phyloP scores from a whole-genome alignment of 2,329 filamentous ascomycete species.

The Endoconidiophora laricicola region DNA sequence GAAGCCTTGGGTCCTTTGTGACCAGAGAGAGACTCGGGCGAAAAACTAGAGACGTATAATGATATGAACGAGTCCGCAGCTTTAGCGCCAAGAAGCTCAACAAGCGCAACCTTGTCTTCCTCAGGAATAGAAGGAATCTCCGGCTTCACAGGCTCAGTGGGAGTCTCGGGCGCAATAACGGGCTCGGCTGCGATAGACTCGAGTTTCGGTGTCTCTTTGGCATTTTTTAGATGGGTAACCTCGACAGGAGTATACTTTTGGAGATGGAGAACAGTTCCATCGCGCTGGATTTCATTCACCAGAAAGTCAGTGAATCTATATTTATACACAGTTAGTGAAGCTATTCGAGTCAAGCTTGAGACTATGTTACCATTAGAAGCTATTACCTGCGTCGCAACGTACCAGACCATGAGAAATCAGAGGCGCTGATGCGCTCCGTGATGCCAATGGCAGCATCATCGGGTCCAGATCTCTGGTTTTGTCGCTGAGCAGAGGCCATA shows the following conservation, averaged over 20 bases:
- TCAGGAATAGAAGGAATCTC: conserved; percentile 16
- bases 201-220: background rate
- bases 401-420: conserved; percentile 23
- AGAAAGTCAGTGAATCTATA: conserved; percentile 74
- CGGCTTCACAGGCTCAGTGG: conserved; percentile 17
- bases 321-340: background rate
- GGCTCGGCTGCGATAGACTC: conserved; percentile 10
- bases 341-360: background rate
- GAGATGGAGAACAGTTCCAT: conserved; percentile 62
- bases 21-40: conserved; percentile 17
- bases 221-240: conserved; percentile 9
- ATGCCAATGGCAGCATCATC: conserved; percentile 24
- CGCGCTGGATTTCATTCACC: conserved; percentile 71
- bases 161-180: conserved; percentile 17
- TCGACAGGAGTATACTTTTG: conserved; percentile 16
- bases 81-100: conserved; percentile 23
- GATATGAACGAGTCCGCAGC: conserved; percentile 26
- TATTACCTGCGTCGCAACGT: conserved; percentile 13
- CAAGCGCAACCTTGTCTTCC: conserved; percentile 23
- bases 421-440: conserved; percentile 24
- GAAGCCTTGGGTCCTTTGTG: conserved; percentile 20
- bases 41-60: conserved; percentile 24
- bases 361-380: background rate
- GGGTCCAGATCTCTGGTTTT: conserved; percentile 15
- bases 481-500: background rate